These are phyloP conservation scores for Rhizopogon salebrosus DNA, from an alignment of 768 basidiomycete species.

Conservation along the genomic window DNA sequence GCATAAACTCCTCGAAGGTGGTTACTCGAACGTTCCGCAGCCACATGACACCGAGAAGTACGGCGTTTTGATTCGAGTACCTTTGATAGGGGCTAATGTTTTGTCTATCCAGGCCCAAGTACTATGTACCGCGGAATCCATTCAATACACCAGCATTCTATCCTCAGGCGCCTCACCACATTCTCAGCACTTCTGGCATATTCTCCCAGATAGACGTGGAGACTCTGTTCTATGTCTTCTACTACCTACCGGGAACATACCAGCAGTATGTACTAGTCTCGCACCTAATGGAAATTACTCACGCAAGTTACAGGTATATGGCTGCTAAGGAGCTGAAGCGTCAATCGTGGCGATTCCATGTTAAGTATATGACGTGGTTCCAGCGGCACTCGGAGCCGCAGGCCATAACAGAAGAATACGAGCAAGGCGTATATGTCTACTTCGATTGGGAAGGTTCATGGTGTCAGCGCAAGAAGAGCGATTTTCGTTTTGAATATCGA, in stretches of 20 bases:
- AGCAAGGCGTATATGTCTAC: conserved; percentile 98
- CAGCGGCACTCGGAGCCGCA: conserved; percentile 97
- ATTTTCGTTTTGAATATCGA: conserved; percentile 96
- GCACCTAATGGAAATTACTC: conserved; percentile 5
- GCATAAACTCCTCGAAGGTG: conserved; percentile 90
- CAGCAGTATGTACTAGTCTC: conserved; percentile 60
- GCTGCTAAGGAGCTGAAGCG: conserved; percentile 96
- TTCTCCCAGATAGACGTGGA: conserved; percentile 94
- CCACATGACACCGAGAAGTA: conserved; percentile 96
- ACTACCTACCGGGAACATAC: conserved; percentile 95
- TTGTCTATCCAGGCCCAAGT: conserved; percentile 70
- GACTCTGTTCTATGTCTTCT: conserved; percentile 98
- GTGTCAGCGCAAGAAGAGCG: conserved; percentile 97
- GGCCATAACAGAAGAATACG: conserved; percentile 98
- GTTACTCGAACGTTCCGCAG: conserved; percentile 83
- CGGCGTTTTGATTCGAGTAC: conserved; percentile 26
- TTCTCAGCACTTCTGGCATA: conserved; percentile 76
- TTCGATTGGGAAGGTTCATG: conserved; percentile 99
- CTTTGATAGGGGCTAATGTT: conserved; percentile 4
- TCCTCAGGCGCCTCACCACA: conserved; percentile 79
- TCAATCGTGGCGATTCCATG: conserved; percentile 98
- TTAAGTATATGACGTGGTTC: conserved; percentile 99
- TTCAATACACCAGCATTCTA: conserved; percentile 91
- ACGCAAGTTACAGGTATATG: conserved; percentile 56
- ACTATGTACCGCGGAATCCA: conserved; percentile 92